These are phyloP conservation scores for Knoxia roxburghii DNA, from an alignment of 257 asterid genomes.

Conservation along the genomic window DNA sequence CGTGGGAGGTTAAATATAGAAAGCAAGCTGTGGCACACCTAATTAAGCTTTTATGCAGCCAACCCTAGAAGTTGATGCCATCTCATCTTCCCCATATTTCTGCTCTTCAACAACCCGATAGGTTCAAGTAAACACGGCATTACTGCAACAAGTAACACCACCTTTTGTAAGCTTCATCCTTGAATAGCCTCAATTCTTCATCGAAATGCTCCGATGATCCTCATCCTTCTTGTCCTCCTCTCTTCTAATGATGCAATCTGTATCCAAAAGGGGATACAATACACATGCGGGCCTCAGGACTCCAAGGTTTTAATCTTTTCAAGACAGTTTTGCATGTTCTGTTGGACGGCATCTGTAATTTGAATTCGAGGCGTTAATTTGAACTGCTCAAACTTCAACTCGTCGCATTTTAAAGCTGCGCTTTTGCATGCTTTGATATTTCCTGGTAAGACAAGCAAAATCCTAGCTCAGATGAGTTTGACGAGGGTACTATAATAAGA, in stretches of 20 bases:
- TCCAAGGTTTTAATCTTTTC: slow-evolving; percentile 75
- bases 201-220: no score
- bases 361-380: slow-evolving; percentile 48
- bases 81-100: no score
- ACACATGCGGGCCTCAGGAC: slow-evolving; percentile 31
- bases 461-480: not conserved
- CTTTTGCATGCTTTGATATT: slow-evolving; percentile 70
- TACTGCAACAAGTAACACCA: not conserved
- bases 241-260: no score
- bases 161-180: no score
- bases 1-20: no score
- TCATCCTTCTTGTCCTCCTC: no score
- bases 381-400: slow-evolving; percentile 69
- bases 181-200: no score
- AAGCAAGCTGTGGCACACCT: no score
- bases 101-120: no score
- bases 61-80: no score
- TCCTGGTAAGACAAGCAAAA: slow-evolving; percentile 36
- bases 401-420: slow-evolving; percentile 80
- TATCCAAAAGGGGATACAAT: not conserved
- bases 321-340: slow-evolving; percentile 61
- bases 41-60: no score
- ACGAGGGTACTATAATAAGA: not conserved
- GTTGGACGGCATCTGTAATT: slow-evolving; percentile 36
- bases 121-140: no score